Base-by-base conservation (phyloP, 2,329 filamentous ascomycete species). In the Alternaria panax region DNA sequence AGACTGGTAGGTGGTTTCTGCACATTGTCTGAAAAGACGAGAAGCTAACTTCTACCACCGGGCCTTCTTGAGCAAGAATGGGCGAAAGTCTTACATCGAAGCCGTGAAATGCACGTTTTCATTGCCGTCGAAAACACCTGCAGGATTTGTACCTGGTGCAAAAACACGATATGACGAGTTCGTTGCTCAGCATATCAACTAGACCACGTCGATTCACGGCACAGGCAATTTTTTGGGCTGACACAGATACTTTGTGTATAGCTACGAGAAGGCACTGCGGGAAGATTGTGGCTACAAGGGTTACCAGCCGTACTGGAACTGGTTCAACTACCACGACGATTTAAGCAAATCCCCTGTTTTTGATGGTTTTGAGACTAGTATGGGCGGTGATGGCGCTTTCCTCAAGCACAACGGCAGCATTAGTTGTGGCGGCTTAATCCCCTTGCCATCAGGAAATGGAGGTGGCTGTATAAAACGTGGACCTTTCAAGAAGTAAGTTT, bases 281-380 rank as follows among this genome's bases (percentile, higher is more conserved):
- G 58, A 77, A 12, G 79, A 80, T 47, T 81, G 80, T 54, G 74
- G 74, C 14, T 81, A 79, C 58, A 68, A 57, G 1, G 67, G 65
- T 38, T 66, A 68, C 40, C 71, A 76, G 43, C 79, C 79, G 3
- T 85, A 84, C 73, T 83, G 81, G 78, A 83, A 86, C 71, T 86
- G 83, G 82, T 56, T 64, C 20, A 55, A 52, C 12, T 43, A 64
- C 36, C 61, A 64, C 20, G 60, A 70, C 9, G 54, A 68, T 63
- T 78, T 80, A 1, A 66, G 73, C 8, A 59, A 55, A 7, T 66
- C 62, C 6, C 68, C 70, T 2, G 54, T 73, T 20, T 72, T 74
- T 20, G 68, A 74, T 46, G 71, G 70, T n/a, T 66, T 58, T 18
- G 60, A 60, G 3, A 67, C 65, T 7, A 82, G 80, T 52, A 73